Evolutionary conservation across 306 rosid genomes (phyloP).

Genomic region (Macrotyloma uniflorum): DNA sequence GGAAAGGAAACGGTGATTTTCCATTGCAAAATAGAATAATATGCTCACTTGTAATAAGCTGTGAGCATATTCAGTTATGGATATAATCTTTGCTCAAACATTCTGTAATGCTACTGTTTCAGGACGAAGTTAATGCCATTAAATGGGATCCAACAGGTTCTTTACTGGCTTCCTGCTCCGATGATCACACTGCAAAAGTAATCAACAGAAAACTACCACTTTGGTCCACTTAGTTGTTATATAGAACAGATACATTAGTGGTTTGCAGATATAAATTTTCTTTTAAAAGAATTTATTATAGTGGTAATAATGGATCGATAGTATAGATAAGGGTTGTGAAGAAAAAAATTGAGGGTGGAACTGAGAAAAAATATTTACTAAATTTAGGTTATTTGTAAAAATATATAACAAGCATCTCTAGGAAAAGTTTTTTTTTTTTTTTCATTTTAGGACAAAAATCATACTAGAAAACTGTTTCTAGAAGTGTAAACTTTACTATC

Average conservation of each 20-base stretch:
- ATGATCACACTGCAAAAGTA: constrained; percentile 70
- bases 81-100: constrained; percentile 16
- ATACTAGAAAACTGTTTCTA: not conserved
- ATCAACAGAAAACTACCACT: constrained; percentile 15
- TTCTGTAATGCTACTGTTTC: constrained; percentile 39
- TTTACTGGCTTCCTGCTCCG: constrained; percentile 74
- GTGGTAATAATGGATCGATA: not conserved
- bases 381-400: not conserved
- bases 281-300: not conserved
- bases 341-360: not conserved
- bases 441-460: not conserved
- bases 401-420: not conserved
- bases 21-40: not conserved
- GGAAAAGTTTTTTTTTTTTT: not conserved
- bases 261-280: not conserved
- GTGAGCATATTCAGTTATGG: not conserved
- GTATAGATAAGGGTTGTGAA: not conserved
- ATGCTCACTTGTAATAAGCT: not conserved
- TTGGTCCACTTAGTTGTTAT: constrained; percentile 1
- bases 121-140: constrained; percentile 76
- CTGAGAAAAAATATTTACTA: not conserved
- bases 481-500: constrained; percentile 17
- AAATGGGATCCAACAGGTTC: constrained; percentile 77
- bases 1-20: not conserved
- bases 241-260: not conserved